These are phyloP conservation scores for Xerocomus amazonicus DNA, from an alignment of 1,284 basidiomycete species.

Conservation along the genomic window DNA sequence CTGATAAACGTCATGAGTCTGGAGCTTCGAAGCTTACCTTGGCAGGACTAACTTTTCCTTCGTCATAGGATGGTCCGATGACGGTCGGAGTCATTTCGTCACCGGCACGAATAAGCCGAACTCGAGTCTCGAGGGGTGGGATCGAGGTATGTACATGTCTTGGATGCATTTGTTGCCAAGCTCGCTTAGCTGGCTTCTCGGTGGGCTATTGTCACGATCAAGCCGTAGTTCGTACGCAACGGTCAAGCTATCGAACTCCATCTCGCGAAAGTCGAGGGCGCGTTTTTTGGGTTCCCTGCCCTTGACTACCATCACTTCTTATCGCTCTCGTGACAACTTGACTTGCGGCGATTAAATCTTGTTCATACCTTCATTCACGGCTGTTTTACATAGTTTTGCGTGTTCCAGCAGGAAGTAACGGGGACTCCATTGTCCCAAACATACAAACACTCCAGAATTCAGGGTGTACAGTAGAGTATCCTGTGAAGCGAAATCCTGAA, in stretches of 20 bases:
- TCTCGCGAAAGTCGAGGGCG: constrained; percentile 1
- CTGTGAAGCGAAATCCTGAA: not conserved
- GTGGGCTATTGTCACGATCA: not conserved
- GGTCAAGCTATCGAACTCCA: not conserved
- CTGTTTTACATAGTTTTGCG: not conserved
- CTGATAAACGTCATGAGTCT: constrained; percentile 3
- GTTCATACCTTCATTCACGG: too few species aligned
- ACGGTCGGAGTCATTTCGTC: constrained; percentile 1
- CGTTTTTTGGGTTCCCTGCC: not conserved
- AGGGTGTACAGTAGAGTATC: constrained; percentile 17
- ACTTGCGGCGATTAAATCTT: too few species aligned
- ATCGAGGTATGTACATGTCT: not conserved
- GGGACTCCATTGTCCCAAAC: constrained; percentile 7
- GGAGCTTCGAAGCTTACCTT: constrained; percentile 7
- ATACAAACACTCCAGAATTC: constrained; percentile 5
- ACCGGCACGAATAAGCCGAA: not conserved
- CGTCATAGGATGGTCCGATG: constrained; percentile 12
- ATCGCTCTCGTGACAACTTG: constrained; percentile 10
- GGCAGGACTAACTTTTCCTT: not conserved
- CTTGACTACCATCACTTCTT: constrained; percentile 24
- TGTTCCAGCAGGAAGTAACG: not conserved
- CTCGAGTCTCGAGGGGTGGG: not conserved
- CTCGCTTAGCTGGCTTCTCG: not conserved
- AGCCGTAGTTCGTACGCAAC: too few species aligned
- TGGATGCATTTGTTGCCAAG: not conserved